A percentile compares a stretch with the other conserved stretches of the same genome.
phyloP scores from a whole-genome alignment of 768 basidiomycete genomes.

The Hemileccinum impolitum region DNA sequence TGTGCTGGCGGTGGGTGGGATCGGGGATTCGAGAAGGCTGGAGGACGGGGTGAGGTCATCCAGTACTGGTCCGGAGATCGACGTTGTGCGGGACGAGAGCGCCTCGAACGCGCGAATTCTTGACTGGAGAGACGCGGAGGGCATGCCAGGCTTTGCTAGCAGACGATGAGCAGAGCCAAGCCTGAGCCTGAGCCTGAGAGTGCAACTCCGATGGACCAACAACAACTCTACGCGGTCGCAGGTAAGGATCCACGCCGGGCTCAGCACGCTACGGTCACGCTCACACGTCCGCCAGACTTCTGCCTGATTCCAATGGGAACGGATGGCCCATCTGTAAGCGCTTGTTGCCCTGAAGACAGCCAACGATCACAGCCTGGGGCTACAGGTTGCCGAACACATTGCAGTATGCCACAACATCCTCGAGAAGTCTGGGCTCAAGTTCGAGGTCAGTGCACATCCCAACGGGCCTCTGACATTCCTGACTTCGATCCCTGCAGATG shows the following conservation, averaged over 20 bases:
- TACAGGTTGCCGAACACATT: slow-evolving; percentile 70
- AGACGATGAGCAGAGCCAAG: background rate
- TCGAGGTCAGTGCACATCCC: slow-evolving; percentile 51
- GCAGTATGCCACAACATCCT: slow-evolving; percentile 83
- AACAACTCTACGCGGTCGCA: slow-evolving; percentile 74
- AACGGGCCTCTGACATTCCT: background rate
- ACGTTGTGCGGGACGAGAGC: slow-evolving; percentile 29
- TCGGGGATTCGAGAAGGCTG: slow-evolving; percentile 46
- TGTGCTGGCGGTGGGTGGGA: slow-evolving; percentile 44
- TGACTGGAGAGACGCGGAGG: slow-evolving; percentile 49
- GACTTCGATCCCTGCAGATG: slow-evolving; percentile 25
- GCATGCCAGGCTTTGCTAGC: slow-evolving; percentile 40
- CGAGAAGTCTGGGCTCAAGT: slow-evolving; percentile 77
- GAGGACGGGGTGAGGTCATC: slow-evolving; percentile 5
- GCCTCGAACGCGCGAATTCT: slow-evolving; percentile 66
- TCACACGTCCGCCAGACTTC: slow-evolving; percentile 53
- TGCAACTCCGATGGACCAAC: background rate
- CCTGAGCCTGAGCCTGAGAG: no score
- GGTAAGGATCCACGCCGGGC: slow-evolving; percentile 37
- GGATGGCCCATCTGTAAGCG: slow-evolving; percentile 62
- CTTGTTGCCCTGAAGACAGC: slow-evolving; percentile 3
- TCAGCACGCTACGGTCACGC: background rate
- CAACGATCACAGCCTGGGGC: background rate
- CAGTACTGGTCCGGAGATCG: background rate
- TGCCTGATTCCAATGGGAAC: slow-evolving; percentile 88